Conservation (phyloP, 257 asterid species). For the Buddleja alternifolia region DNA sequence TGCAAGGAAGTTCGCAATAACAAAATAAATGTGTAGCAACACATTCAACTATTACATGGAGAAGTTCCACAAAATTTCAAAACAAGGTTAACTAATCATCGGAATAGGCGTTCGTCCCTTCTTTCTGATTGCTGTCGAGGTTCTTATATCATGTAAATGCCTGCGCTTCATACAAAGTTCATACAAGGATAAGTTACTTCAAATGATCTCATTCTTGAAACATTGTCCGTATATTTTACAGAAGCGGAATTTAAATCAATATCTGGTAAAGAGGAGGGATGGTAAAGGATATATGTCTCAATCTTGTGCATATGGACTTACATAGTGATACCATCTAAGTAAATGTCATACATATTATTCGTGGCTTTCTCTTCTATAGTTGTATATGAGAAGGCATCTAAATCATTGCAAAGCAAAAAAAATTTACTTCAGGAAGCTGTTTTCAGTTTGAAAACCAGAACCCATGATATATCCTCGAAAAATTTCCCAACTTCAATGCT, state of each 20-base stretch:
- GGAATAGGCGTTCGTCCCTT: not conserved
- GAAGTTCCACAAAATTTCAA: not conserved
- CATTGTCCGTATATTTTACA: not conserved
- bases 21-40: not conserved
- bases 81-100: constrained; percentile 8
- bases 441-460: not conserved
- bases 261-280: not conserved
- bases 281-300: not conserved
- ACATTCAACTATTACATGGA: constrained; percentile 4
- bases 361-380: too few relatives aligned
- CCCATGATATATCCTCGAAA: not conserved
- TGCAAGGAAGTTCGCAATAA: not conserved
- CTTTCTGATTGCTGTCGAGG: not conserved
- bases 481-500: not conserved
- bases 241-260: not conserved
- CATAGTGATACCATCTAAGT: not conserved
- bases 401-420: not conserved
- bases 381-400: too few relatives aligned
- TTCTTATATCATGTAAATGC: constrained; percentile 2
- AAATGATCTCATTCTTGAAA: too few relatives aligned
- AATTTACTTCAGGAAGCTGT: not conserved
- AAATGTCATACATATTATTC: too few relatives aligned
- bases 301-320: not conserved
- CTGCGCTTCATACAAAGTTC: constrained; percentile 16
- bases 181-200: not conserved